A percentile compares a stretch with the other conserved stretches of the same genome.
phyloP scores from a whole-genome alignment of 202 grass and related monocot genomes.

The Musa balbisiana region DNA sequence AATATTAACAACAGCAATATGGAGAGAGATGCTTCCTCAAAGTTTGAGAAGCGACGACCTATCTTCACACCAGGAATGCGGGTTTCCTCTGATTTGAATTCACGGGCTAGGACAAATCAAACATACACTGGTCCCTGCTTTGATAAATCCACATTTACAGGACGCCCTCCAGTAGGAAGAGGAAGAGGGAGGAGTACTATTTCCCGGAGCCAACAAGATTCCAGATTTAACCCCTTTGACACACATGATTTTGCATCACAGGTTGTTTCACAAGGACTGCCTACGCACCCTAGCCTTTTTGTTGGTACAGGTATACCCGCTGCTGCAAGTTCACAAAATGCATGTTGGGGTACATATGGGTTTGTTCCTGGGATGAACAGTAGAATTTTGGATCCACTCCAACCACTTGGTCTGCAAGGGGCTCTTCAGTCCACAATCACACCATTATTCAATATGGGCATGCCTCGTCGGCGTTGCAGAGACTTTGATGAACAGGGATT shows the following conservation, averaged over 20 bases:
- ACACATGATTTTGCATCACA: constrained; percentile 77
- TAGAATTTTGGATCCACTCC: constrained; percentile 80
- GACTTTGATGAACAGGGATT: constrained; percentile 95
- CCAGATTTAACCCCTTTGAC: constrained; percentile 63
- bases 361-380: constrained; percentile 81
- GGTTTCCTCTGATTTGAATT: constrained; percentile 14
- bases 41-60: constrained; percentile 38
- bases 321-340: constrained; percentile 38
- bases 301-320: constrained; percentile 42
- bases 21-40: constrained; percentile 42
- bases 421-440: constrained; percentile 44
- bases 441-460: constrained; percentile 67
- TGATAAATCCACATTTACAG: constrained; percentile 32
- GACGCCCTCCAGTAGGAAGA: constrained; percentile 36
- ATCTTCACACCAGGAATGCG: constrained; percentile 25
- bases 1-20: constrained; percentile 29
- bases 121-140: constrained; percentile 14
- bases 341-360: constrained; percentile 75
- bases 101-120: constrained; percentile 36
- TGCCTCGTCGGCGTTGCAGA: constrained; percentile 84
- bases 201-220: constrained; percentile 49
- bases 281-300: constrained; percentile 49
- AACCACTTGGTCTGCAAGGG: constrained; percentile 61
- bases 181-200: constrained; percentile 63
- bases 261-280: constrained; percentile 63